Base-by-base conservation (phyloP, 2,329 filamentous ascomycete species). In the Meredithiella fracta region DNA sequence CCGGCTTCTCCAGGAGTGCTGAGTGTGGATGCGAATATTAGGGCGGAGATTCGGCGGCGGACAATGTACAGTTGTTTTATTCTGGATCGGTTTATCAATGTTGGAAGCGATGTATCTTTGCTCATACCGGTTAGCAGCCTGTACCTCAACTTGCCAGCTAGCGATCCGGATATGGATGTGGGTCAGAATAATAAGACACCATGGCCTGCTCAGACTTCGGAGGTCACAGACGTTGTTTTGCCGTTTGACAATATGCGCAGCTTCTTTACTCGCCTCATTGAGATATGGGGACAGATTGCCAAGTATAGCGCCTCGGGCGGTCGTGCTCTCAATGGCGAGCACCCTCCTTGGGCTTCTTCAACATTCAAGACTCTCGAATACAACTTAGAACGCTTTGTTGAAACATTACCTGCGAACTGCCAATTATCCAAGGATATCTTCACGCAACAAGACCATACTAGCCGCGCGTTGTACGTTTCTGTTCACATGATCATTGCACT, bases 61-160 rank as follows among this genome's bases (percentile, higher is more conserved):
- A 86, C 83, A 0, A 84, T 86, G 70, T 87, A 83, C 70, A 85
- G 83, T 61, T 86, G 83, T 62, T 80, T 85, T 58, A 80, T 86
- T 53, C 71, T 88, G 61, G 84, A 88, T 64, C 77, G 82, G 2
- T 78, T 86, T 65, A 68, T 86, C 23, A 77, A 80, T 37, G 81
- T 77, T 61, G 82, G 82, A 20, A 78, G 77, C 59, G 71, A 78
- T 2, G 40, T 51, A 20, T 44, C 50, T 9, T 59, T 53, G 57
- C 22, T 59, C 15, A 50, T 58, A 34, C 56, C 56, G 1, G 56
- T 53, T 11, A 20, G 50, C n/a, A 55, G 26, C 8, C 37, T 55
- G 11, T 49, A 23, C 25, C 47, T 58, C 2, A 44, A 49, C 8
- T 17, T 58, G 15, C 57, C 57, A 3, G 44, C 25, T 9, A 31